Evolutionary conservation across 1,139 yeast species (phyloP).

Genomic region (Saccharomyces hybrid): DNA sequence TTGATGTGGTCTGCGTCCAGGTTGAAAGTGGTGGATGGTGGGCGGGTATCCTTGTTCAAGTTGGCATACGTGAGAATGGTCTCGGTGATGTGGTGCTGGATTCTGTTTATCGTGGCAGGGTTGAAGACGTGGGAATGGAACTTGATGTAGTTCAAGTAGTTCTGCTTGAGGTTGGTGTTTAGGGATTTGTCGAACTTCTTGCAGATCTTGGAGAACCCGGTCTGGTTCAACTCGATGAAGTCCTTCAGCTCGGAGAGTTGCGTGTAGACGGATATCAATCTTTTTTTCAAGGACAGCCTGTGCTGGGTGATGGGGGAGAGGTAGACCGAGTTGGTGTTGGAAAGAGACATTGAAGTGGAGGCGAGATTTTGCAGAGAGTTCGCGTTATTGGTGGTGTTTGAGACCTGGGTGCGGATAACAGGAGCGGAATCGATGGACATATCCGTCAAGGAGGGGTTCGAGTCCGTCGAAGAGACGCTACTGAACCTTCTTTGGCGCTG

Average conservation of each 20-base stretch:
- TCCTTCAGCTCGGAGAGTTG: constrained; percentile 76
- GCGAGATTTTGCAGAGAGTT: neutral
- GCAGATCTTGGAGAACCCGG: constrained; percentile 82
- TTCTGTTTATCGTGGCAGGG: constrained; percentile 37
- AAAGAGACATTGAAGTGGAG: constrained; percentile 10
- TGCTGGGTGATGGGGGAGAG: constrained; percentile 12
- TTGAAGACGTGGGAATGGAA: constrained; percentile 41
- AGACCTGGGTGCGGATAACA: constrained; percentile 2
- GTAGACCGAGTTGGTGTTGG: constrained; percentile 2
- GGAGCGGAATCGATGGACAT: constrained; percentile 14
- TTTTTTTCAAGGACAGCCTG: constrained; percentile 60
- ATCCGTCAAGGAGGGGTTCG: constrained; percentile 6
- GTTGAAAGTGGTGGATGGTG: constrained; percentile 7
- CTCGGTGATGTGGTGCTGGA: constrained; percentile 40
- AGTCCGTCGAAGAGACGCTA: constrained; percentile 11
- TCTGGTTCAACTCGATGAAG: constrained; percentile 69
- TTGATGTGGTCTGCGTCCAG: constrained; percentile 9
- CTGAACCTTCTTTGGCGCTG: constrained; percentile 9
- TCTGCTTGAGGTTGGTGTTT: constrained; percentile 49
- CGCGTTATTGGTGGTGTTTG: neutral
- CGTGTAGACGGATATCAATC: constrained; percentile 61
- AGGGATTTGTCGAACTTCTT: constrained; percentile 86
- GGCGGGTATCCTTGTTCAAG: constrained; percentile 26
- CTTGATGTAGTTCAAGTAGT: constrained; percentile 40
- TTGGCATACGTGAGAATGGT: constrained; percentile 40